These are phyloP conservation scores for Leucosporidium creatinivorum DNA, from an alignment of 768 basidiomycete genomes.

Conservation along the genomic window DNA sequence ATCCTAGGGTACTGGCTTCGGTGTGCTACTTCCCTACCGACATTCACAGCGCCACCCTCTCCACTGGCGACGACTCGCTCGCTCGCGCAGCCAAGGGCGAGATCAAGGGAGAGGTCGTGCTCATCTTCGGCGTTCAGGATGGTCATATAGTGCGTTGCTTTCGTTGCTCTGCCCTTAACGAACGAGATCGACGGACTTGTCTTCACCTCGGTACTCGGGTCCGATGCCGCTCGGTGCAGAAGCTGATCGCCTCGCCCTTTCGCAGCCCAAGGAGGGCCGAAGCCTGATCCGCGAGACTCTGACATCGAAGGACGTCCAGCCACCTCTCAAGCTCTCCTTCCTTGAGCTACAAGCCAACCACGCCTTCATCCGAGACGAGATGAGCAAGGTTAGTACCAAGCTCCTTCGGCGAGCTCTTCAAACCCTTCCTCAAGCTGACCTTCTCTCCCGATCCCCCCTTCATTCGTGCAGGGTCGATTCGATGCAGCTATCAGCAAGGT, in stretches of 20 bases:
- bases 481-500: conserved; percentile 77
- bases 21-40: conserved; percentile 91
- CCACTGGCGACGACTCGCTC: conserved; percentile 71
- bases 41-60: conserved; percentile 76
- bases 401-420: too few relatives aligned
- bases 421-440: too few relatives aligned
- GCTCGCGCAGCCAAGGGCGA: conserved; percentile 65
- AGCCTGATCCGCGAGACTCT: conserved; percentile 74
- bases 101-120: conserved; percentile 60
- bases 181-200: too few relatives aligned
- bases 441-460: background rate
- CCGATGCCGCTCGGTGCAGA: background rate
- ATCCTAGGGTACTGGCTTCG: conserved; percentile 68
- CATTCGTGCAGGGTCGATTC: conserved; percentile 66
- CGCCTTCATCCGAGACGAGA: conserved; percentile 88
- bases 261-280: conserved; percentile 63
- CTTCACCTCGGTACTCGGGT: too few relatives aligned
- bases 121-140: conserved; percentile 95
- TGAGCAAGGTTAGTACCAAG: too few relatives aligned
- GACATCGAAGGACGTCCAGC: conserved; percentile 38
- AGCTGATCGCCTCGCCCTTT: background rate
- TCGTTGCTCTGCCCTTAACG: too few relatives aligned
- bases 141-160: conserved; percentile 32
- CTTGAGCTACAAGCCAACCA: conserved; percentile 96
- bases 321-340: conserved; percentile 51